Evolutionary conservation across 169 alveolate genomes (phyloP), one percentile per base, ranked within the genome.

Genomic region (Cryptosporidium viatorum): DNA sequence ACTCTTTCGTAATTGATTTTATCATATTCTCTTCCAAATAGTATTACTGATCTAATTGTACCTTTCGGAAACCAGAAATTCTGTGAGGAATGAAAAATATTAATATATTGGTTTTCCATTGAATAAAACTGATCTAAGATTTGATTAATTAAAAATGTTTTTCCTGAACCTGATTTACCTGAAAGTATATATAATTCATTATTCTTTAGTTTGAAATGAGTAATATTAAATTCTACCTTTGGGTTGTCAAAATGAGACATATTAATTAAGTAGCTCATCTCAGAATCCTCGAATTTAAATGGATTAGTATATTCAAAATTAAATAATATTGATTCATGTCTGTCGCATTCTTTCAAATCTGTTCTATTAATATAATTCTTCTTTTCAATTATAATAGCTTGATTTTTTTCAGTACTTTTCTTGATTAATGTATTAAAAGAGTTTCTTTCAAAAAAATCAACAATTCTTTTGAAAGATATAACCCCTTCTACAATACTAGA

Each of bases 11-110:
- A 75, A 9, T 8, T 60, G 4, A 0, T 3, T 75, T 55, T 37
- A 33, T 75, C 65, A 23, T 33, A 75, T 26, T 59, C 31, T n/a
- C 48, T 39, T 12, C 86, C 86, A 50, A 75, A 75, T 21, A 60
- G 18, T 31, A 75, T 75, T n/a, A 33, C 23, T 14, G 86, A 75
- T 75, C 65, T 12, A 16, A 75, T n/a, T 7, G 86, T 59, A 10
- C 86, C 86, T 59, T 60, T 75, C 16, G 86, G 86, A 16, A 75
- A 41, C 86, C 86, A 75, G 9, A 60, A 52, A 55, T 59, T 23
- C 45, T 75, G 86, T 10, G 73, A 59, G 3, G 50, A 18, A 33
- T 60, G 52, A 23, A 31, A 55, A 51, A 51, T 52, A 23, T 45
- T 21, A 18, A 50, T 6, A n/a, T 37, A 33, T 6, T 23, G 37